Conservation (phyloP, 345 rosid species). For the Fremontodendron californicum region DNA sequence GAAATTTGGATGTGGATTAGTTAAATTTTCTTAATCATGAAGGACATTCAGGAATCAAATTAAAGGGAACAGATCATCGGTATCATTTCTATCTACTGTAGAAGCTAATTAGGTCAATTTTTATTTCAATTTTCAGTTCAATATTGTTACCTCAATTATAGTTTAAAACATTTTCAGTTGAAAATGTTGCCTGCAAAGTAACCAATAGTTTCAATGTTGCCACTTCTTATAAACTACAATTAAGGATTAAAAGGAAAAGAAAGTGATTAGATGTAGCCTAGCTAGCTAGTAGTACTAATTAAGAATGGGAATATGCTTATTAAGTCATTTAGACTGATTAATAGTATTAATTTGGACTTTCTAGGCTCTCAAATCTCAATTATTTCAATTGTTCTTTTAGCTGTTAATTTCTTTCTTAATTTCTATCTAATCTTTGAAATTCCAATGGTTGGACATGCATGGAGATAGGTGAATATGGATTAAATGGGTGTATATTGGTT, state of each 20-base stretch:
- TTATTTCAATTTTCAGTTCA: not conserved
- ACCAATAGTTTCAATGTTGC: not conserved
- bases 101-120: not conserved
- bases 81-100: not conserved
- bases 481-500: not conserved
- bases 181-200: not conserved
- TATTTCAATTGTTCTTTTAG: not conserved
- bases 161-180: not conserved
- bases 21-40: constrained; percentile 9
- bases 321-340: too few relatives aligned
- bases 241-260: not conserved
- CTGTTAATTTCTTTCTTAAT: not conserved
- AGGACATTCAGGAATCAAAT: not conserved
- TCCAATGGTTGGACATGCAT: not conserved
- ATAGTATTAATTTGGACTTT: not conserved
- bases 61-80: not conserved
- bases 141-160: not conserved
- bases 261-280: not conserved
- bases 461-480: not conserved
- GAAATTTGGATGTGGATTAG: constrained; percentile 14
- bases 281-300: too few relatives aligned
- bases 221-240: not conserved
- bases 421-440: not conserved
- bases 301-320: not conserved
- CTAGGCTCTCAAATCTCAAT: not conserved